Evolutionary conservation across 148 eudicot genomes (phyloP), one percentile per base, ranked within the genome.

Genomic region (Vaccinium corymbosum): DNA sequence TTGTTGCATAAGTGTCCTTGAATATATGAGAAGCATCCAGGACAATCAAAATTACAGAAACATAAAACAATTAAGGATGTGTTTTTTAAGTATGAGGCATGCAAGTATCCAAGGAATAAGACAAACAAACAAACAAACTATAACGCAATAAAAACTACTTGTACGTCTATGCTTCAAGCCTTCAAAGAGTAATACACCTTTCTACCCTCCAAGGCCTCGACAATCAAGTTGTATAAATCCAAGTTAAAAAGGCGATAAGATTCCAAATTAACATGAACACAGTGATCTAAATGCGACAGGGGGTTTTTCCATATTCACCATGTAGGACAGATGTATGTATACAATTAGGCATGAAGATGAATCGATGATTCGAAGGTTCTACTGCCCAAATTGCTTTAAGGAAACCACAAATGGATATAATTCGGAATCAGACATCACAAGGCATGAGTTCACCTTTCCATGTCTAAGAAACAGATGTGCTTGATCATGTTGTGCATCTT

Each of bases 401-500:
- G n/a, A 61, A 61, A 56, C 2, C 29, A 81, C 19, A 49, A 8
- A 66, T n/a, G 25, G 17, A 81, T 48, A 20, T 42, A 62, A 38
- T 42, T 46, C 74, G n/a, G 55, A 59, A 80, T 80, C 72, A 61
- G 55, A 61, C 12, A 59, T 61, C 20, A 61, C 4, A 4, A 79
- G 13, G 29, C 55, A 38, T 53, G 17, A 68, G 52, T 55, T 86
- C 56, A 97, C 99, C 96, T 95, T 97, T 77, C 93, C 98, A 84
- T 95, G 98, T 86, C 95, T 93, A 64, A 95, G 92, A 83, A 97
- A 95, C 68, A 97, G 91, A 84, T 94, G 94, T 70, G 95, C 93
- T 87, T 97, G 95, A 88, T 95, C 98, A 86, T 97, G 98, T 83
- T 93, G 98, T 29, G 99, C 97, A 89, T 97, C 98, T 87, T 97